Evolutionary conservation across 2,329 filamentous ascomycete genomes (phyloP), one percentile per base, ranked within the genome.

Genomic region (Aspergillus floridensis): DNA sequence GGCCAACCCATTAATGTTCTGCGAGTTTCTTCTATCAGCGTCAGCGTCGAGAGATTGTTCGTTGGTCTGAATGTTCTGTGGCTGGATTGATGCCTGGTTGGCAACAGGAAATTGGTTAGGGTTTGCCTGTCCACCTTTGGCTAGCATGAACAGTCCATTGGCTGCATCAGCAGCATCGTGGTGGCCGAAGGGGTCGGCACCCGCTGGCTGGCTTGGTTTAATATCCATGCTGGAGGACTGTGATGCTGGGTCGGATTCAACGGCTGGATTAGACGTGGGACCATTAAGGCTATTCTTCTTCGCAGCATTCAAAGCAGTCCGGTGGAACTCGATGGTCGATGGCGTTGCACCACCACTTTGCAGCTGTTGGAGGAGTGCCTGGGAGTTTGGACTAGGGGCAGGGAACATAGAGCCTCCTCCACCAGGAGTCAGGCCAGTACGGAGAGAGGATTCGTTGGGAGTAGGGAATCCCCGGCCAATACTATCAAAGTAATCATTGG

Each of bases 351-450:
- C 90, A 65, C 91, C 91, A 71, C 86, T 90, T 65, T 91, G 87
- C 41, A 95, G 80, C 66, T 90, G 88, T 62, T 89, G 88, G 76
- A 93, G 91, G 6, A 97, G 79, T 53, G 90, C 89, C 79, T 92
- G 89, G 0, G 91, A 91, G 74, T 91, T 96, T 4, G 92, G 93
- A 73, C 90, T 96, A 2, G 92, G 89, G 57, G 89, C 91, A 58
- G 93, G 92, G 81, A 98, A 98, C 92, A 98, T 98, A 68, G 93
- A 96, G 68, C 93, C 93, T 74, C 93, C 92, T 66, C 93, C 93
- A 61, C 95, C 95, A 52, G 95, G 95, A 56, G 95, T 98, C 66
- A 98, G 79, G 58, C 95, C 95, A 61, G 92, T 95, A 61, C 95
- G 85, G 55, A 98, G 80, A 3, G 92, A 96, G 7, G 93, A 98